Percentiles rank a stretch among this genome's conserved stretches.
phyloP scores from a whole-genome alignment of 176 grass and related monocot species.

The Eleusine indica region DNA sequence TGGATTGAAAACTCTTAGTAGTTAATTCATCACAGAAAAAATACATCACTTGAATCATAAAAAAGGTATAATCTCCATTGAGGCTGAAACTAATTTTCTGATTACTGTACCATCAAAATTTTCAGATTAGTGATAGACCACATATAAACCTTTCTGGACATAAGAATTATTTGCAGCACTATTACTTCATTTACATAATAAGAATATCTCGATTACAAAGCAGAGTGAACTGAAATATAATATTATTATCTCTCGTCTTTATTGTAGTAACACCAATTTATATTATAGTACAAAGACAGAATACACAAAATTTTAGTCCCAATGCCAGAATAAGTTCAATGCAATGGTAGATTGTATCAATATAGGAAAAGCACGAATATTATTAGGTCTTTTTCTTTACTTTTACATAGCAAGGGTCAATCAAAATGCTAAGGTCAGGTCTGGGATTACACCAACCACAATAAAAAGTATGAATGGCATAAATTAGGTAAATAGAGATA shows the following conservation, averaged over 20 bases:
- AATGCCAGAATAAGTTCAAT: not conserved
- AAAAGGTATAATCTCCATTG: constrained; percentile 6
- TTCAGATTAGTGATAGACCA: constrained; percentile 18
- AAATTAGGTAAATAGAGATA: not conserved
- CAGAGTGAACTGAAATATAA: not conserved
- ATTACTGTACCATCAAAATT: not conserved
- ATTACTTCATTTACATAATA: not conserved
- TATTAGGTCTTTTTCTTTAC: not conserved
- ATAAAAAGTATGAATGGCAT: not conserved
- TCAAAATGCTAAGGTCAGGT: not conserved
- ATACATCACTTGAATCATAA: not conserved
- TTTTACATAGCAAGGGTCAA: not conserved
- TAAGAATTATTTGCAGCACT: constrained; percentile 17
- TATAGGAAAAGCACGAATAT: constrained; percentile 14
- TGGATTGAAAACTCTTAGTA: not conserved
- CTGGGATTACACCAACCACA: not conserved
- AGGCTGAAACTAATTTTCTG: not conserved
- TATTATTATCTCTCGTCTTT: not conserved
- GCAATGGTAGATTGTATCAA: not conserved
- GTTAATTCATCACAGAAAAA: constrained; percentile 22
- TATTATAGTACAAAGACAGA: not conserved
- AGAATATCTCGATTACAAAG: not conserved
- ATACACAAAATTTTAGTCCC: constrained; percentile 3
- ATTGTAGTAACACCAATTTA: not conserved
- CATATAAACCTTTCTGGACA: not conserved